A percentile compares a stretch with the other conserved stretches of the same genome.
phyloP scores from a whole-genome alignment of 345 rosid genomes.

The Salix suchowensis region DNA sequence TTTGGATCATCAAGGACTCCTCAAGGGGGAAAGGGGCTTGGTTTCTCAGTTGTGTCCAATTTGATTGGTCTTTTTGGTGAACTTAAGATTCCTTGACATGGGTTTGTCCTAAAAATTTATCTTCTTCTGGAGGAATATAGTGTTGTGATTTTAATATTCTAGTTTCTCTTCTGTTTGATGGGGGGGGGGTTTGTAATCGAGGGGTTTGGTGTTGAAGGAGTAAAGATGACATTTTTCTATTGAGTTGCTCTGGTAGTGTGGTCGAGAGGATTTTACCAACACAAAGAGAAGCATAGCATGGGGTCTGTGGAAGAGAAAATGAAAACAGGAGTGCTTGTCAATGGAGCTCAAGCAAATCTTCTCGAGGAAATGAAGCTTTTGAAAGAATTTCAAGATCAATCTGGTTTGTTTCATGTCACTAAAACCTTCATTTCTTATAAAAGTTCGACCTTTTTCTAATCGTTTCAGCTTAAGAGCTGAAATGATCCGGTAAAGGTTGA shows the following conservation, averaged over 20 bases:
- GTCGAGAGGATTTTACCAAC: background rate
- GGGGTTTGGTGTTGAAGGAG: conserved; percentile 11
- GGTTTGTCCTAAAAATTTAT: background rate
- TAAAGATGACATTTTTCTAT: conserved; percentile 13
- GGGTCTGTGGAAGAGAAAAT: conserved; percentile 65
- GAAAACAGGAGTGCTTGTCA: conserved; percentile 40
- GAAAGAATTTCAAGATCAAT: conserved; percentile 80
- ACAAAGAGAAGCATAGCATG: conserved; percentile 25
- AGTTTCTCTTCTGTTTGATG: background rate
- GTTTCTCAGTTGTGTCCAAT: conserved; percentile 19
- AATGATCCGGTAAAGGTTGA: conserved; percentile 6
- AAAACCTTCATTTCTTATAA: background rate
- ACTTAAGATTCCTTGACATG: conserved; percentile 37
- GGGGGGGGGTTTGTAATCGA: background rate
- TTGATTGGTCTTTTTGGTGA: conserved; percentile 24
- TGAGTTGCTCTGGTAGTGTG: conserved; percentile 17
- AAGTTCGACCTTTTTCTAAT: conserved; percentile 2
- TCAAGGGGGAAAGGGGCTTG: background rate
- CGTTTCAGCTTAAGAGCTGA: background rate
- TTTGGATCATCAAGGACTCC: conserved; percentile 34
- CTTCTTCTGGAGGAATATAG: background rate
- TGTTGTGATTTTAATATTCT: background rate
- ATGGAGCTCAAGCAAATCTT: conserved; percentile 42
- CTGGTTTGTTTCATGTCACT: conserved; percentile 49
- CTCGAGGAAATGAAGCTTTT: conserved; percentile 89